Percentiles rank a stretch among this genome's conserved stretches.
phyloP scores from a whole-genome alignment of 129 eudicot species.

The Pittosporum tobira region DNA sequence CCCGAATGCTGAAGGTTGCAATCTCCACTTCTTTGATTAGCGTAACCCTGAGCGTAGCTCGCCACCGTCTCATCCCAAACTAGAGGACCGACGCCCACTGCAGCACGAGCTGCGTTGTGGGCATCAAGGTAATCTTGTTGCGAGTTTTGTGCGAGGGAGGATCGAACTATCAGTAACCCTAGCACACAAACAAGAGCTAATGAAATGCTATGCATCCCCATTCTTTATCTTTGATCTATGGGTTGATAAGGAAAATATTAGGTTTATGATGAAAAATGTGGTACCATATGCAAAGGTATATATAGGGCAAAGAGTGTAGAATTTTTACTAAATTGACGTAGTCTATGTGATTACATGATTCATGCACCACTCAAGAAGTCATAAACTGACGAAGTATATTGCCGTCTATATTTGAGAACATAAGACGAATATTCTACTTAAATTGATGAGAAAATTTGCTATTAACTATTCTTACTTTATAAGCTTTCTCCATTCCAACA shows the following conservation, averaged over 20 bases:
- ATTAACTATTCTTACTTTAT: no score
- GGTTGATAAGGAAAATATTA: neutral
- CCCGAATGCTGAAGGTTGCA: constrained; percentile 29
- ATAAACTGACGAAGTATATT: no score
- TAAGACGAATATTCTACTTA: no score
- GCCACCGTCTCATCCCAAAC: constrained; percentile 39
- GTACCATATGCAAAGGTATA: neutral
- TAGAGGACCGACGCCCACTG: constrained; percentile 33
- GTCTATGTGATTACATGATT: neutral
- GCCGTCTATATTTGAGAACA: no score
- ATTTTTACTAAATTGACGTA: neutral
- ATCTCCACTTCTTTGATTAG: constrained; percentile 13
- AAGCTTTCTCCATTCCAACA: no score
- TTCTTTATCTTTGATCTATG: neutral
- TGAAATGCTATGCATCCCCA: neutral
- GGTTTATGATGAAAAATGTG: neutral
- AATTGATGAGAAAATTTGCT: no score
- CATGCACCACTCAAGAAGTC: neutral
- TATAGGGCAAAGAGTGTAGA: neutral
- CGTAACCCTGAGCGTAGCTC: constrained; percentile 31
- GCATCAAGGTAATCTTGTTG: constrained; percentile 28
- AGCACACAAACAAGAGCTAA: neutral
- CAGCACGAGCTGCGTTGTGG: constrained; percentile 41
- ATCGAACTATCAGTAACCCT: constrained; percentile 1
- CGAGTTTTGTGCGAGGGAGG: constrained; percentile 17